A percentile compares a stretch with the other conserved stretches of the same genome.
phyloP scores from a whole-genome alignment of 768 basidiomycete species.

The Agrocybe chaxingu region DNA sequence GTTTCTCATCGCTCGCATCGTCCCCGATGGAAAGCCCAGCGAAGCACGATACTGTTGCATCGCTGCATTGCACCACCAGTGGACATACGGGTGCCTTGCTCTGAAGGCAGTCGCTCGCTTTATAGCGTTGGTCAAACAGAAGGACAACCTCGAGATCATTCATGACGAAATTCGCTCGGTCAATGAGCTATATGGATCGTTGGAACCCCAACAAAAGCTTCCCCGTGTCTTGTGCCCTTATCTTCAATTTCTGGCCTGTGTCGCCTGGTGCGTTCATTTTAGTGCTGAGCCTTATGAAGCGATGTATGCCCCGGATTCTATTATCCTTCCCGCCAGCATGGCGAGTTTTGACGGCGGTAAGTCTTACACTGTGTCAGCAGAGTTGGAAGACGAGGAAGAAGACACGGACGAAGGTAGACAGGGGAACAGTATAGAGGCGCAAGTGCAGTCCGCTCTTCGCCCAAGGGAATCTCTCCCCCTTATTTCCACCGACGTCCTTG shows the following conservation, averaged over 20 bases:
- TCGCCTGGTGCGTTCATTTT: constrained; percentile 27
- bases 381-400: too few relatives aligned
- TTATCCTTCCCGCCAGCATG: constrained; percentile 21
- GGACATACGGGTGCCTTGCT: constrained; percentile 34
- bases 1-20: constrained; percentile 34
- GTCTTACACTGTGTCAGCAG: neutral
- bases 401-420: too few relatives aligned
- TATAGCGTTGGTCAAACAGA: constrained; percentile 28
- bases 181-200: constrained; percentile 3
- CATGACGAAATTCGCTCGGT: constrained; percentile 28
- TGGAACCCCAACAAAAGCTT: constrained; percentile 10
- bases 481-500: too few relatives aligned
- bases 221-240: constrained; percentile 29
- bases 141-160: constrained; percentile 33
- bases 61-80: constrained; percentile 37
- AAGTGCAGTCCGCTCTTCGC: too few relatives aligned
- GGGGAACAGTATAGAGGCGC: too few relatives aligned
- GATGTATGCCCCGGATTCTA: constrained; percentile 3
- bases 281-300: constrained; percentile 12
- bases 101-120: constrained; percentile 28
- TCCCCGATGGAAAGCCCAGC: constrained; percentile 11
- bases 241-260: constrained; percentile 24
- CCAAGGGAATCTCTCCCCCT: too few relatives aligned
- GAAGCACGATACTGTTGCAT: constrained; percentile 35
- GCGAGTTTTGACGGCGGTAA: constrained; percentile 23